phyloP scores from a whole-genome alignment of 1,139 yeast species.

The Geotrichum bryndzae region DNA sequence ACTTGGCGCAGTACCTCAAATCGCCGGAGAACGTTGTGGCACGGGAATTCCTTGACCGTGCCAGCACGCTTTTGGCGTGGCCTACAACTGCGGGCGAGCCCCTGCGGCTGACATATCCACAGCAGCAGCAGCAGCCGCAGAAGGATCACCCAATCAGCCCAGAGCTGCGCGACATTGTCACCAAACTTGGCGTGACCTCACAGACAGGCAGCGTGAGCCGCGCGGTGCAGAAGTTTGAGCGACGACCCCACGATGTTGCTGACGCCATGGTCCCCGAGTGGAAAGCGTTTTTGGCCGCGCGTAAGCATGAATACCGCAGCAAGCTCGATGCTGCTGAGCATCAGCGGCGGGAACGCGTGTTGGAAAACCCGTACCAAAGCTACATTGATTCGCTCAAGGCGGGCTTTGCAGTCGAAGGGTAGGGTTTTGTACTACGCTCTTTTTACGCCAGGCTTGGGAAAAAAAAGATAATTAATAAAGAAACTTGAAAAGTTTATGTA shows the following conservation, averaged over 20 bases:
- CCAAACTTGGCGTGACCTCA: background rate
- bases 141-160: background rate
- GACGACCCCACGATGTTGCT: constrained; percentile 6
- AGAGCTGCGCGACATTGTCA: background rate
- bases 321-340: constrained; percentile 2
- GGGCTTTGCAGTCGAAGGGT: constrained; percentile 2
- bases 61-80: constrained; percentile 10
- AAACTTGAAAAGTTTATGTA: background rate
- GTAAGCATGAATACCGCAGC: constrained; percentile 1
- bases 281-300: constrained; percentile 3
- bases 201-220: background rate
- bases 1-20: background rate
- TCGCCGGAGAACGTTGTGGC: background rate
- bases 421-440: background rate
- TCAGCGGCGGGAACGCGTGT: background rate
- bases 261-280: constrained; percentile 7
- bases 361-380: constrained; percentile 2
- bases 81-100: background rate
- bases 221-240: constrained; percentile 1
- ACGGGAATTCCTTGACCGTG: constrained; percentile 3
- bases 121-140: background rate
- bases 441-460: background rate
- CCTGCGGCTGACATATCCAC: background rate
- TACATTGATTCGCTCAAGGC: constrained; percentile 7
- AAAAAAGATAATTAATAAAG: no score